phyloP scores from a whole-genome alignment of 2,329 filamentous ascomycete genomes.

The Esteya vermicola region DNA sequence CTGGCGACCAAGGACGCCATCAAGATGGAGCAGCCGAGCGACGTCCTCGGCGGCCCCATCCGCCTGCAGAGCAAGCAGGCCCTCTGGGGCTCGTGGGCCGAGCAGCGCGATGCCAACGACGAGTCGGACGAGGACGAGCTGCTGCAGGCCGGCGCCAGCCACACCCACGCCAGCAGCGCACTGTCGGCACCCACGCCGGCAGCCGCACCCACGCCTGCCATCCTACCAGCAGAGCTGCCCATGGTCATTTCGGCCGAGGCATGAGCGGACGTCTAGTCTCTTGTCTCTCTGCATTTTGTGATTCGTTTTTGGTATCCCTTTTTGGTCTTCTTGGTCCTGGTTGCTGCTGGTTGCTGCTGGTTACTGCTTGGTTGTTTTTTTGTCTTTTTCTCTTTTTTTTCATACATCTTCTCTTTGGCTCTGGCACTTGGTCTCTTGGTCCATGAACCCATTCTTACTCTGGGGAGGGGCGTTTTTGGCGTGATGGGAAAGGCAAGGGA shows the following conservation, averaged over 20 bases:
- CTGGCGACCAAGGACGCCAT: conserved; percentile 95
- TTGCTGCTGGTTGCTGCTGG: too few species aligned
- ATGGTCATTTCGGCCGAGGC: neutral
- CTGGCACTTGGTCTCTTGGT: neutral
- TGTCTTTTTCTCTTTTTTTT: neutral
- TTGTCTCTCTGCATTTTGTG: too few species aligned
- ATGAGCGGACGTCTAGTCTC: neutral
- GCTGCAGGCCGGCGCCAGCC: neutral
- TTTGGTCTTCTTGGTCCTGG: too few species aligned
- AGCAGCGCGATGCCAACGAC: conserved; percentile 53
- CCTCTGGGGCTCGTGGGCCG: conserved; percentile 96
- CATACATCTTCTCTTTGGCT: neutral
- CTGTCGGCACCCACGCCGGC: neutral
- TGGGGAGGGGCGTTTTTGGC: neutral
- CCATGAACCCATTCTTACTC: too few species aligned
- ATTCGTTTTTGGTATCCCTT: too few species aligned
- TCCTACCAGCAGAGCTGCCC: too few species aligned
- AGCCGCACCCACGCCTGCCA: neutral
- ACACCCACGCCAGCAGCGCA: neutral
- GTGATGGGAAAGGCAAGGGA: too few species aligned
- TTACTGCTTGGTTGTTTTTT: neutral
- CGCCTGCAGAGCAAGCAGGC: conserved; percentile 80
- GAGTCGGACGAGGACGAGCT: conserved; percentile 25
- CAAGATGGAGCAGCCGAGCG: conserved; percentile 77
- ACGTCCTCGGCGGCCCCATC: conserved; percentile 62